Base-by-base conservation (phyloP, 2,329 filamentous ascomycete species). In the Amylocarpus encephaloides region DNA sequence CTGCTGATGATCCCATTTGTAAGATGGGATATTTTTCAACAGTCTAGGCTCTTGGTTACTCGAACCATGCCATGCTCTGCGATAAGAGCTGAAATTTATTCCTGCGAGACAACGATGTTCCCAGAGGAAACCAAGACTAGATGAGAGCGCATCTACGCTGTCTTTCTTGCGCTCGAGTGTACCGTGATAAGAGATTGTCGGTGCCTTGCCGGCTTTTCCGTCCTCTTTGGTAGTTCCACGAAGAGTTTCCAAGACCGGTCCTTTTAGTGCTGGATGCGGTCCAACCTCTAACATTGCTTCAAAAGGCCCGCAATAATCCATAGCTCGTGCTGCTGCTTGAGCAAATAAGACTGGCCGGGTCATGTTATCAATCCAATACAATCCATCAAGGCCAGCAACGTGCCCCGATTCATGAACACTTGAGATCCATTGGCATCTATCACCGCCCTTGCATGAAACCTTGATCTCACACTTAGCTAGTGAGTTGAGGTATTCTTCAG, bases 1-100 rank as follows among this genome's bases (percentile, higher is more conserved):
- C 29, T 68, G 72, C 13, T 64, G 60, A 49, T 78, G 76, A 26
- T 78, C 74, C 75, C 76, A 79, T 1, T 72, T 68, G 50, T 79
- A 79, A 0, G 68, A 66, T 1, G 77, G 76, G 6, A 52, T 48
- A 75, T 68, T 51, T 36, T 46, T 41, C 11, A 65, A 46, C 72
- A 19, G n/a, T 11, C 13, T 12, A 10, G 19, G 18, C 5, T 12
- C 15, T 9, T 16, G 26, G 34, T 39, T 15, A n/a, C 19, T 18
- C n/a, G n/a, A n/a, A 12, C 6, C 5, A 44, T 9, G 18, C 11
- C 15, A 19, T n/a, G 15, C 9, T 15, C 11, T 10, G 11, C 15
- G 19, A 16, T 18, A 44, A 11, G 42, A 6, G n/a, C 5, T 10
- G 6, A 38, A 34, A 29, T 49, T 12, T 7, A 43, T 9, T 11